A percentile compares a stretch with the other conserved stretches of the same genome.
These are phyloP conservation scores for Magnolia sinica DNA, from an alignment of 164 flowering plant genomes.

Conservation along the genomic window DNA sequence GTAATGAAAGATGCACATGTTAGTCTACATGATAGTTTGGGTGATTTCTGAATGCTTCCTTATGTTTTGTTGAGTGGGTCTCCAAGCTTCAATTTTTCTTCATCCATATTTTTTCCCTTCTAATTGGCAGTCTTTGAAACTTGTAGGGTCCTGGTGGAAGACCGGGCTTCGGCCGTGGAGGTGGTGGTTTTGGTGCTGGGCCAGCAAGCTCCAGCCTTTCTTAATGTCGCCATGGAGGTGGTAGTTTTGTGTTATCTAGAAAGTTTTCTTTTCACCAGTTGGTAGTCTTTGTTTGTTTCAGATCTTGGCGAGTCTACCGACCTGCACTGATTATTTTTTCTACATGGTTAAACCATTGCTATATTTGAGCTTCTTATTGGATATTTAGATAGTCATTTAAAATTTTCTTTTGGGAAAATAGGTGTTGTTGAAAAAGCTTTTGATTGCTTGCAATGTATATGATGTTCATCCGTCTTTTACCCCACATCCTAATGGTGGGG, in stretches of 20 bases:
- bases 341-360: no score
- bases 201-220: slow-evolving; percentile 33
- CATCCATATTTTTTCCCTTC: background rate
- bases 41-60: background rate
- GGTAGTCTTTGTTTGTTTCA: background rate
- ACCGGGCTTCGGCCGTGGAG: slow-evolving; percentile 36
- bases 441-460: no score
- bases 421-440: no score
- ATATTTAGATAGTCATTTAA: no score
- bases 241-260: background rate
- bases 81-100: background rate
- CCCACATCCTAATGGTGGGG: no score
- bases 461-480: no score
- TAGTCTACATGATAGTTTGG: no score
- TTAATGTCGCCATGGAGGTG: background rate
- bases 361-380: no score
- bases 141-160: slow-evolving; percentile 39
- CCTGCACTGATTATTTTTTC: no score
- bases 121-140: background rate
- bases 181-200: slow-evolving; percentile 34
- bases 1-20: no score
- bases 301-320: background rate
- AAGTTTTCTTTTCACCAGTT: background rate
- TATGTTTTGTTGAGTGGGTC: background rate
- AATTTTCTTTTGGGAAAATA: no score